Evolutionary conservation across 2,329 filamentous ascomycete species (phyloP).

Genomic region (Ramichloridium luteum): DNA sequence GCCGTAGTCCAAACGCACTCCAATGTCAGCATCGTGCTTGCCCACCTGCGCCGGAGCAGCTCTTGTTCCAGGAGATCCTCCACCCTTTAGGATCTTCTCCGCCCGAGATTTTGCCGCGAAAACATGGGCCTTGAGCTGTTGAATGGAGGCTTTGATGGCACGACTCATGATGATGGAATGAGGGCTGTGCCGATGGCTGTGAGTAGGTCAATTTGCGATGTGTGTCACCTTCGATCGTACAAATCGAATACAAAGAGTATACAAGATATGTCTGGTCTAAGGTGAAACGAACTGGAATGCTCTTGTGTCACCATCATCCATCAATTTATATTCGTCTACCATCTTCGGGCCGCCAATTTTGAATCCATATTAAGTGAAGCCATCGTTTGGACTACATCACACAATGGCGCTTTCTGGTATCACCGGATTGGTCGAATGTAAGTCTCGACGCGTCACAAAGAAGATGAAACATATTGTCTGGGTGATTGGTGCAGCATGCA

Average conservation of each 20-base stretch:
- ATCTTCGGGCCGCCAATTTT: not conserved
- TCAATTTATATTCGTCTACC: conserved; percentile 1
- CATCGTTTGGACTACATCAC: conserved; percentile 1
- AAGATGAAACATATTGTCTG: conserved; percentile 1
- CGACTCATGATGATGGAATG: conserved; percentile 1
- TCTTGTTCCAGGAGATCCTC: conserved; percentile 1
- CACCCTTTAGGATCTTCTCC: conserved; percentile 1
- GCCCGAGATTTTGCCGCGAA: not conserved
- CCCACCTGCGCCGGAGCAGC: conserved; percentile 2
- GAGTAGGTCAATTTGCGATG: not conserved
- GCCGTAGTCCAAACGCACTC: conserved; percentile 2
- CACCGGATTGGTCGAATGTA: conserved; percentile 1
- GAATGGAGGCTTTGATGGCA: conserved; percentile 1
- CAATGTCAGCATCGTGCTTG: conserved; percentile 3
- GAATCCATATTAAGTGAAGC: conserved; percentile 1
- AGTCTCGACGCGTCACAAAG: conserved; percentile 1
- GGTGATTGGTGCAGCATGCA: conserved; percentile 1
- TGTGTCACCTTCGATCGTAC: not conserved
- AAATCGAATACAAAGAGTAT: conserved; percentile 1
- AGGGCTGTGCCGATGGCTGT: not conserved
- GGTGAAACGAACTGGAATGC: too few relatives aligned
- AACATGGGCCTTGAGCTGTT: conserved; percentile 1
- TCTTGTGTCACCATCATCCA: conserved; percentile 1
- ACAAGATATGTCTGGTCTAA: too few relatives aligned
- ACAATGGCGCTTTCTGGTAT: not conserved